Evolutionary conservation across 345 rosid species (phyloP), one percentile per base, ranked within the genome.

Genomic region (Orychophragmus violaceus): DNA sequence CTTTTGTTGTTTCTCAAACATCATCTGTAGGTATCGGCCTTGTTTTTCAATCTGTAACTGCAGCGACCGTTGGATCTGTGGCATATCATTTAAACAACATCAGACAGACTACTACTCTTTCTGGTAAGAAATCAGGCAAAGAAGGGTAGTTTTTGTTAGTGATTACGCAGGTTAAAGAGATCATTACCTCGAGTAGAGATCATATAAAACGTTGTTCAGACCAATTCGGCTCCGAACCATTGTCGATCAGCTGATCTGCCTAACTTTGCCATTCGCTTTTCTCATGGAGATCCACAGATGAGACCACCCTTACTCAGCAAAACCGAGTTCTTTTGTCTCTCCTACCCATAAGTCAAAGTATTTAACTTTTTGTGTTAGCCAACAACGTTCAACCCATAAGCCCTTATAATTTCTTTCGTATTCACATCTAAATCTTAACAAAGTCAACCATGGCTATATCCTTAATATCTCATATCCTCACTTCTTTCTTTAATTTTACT

Each of bases 171-270:
- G 60, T 52, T 17, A 44, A 13, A 36, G 17, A 64, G n/a, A n/a
- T n/a, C n/a, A n/a, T n/a, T 69, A 92, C 97, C 98, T 93, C 98
- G 61, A 93, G 97, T 76, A 61, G n/a, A 53, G 55, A 52, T 23
- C 75, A 41, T 41, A 62, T 11, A 90, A 85, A 79, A 92, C n/a
- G n/a, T n/a, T n/a, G 52, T 54, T 81, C 86, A 64, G 81, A 82
- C 97, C 97, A 93, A 62, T 88, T 79, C 8, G 85, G 81, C 17
- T 86, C 96, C 12, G 58, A 57, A 37, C 77, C 77, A 76, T 82
- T 85, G 42, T 84, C 87, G 60, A 58, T 82, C 64, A 85, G 75
- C 65, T 77, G 81, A 68, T 87, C 87, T 3, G 91, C 85, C 95
- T 89, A 87, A 33, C 83, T 82, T 53, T 74, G 80, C 94, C 85